Evolutionary conservation across 2,329 filamentous ascomycete genomes (phyloP), one percentile per base, ranked within the genome.

Genomic region (Talaromyces sp.): DNA sequence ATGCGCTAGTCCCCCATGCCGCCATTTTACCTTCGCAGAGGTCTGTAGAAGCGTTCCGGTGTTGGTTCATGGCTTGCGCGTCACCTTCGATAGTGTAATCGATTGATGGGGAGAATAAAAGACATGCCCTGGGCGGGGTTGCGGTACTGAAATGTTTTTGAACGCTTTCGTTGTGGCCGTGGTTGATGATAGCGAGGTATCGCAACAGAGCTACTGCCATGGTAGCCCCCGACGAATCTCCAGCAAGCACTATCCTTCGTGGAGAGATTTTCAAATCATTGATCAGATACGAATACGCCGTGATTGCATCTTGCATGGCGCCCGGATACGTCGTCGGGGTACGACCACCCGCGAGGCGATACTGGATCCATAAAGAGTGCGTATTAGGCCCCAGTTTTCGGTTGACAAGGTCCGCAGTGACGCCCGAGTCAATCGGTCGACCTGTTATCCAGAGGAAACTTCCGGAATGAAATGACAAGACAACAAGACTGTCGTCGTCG

Each of bases 31-130:
- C 68, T 2, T 63, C 60, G 35, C 58, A 58, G 27, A 68, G 67
- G 25, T 70, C 68, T 15, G 68, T 69, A 8, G 45, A 47, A 11
- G 43, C 39, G 47, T 70, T 70, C 13, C 66, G 66, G 6, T 45
- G 33, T 11, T 25, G 5, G 17, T 9, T 50, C 11, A 43, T 64
- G 27, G 41, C 54, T 62, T 15, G 64, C 47, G 63, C 61, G 62
- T 64, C 57, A 11, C 57, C 54, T 56, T 65, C 60, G 19, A 56
- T 27, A 50, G 49, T 60, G 50, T 52, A 64, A 3, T 64, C 61
- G 54, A 59, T n/a, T 15, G 63, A 71, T 4, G 68, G 68, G 0
- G 69, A 71, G 49, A 70, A 70, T 2, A 62, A 22, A 10, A 69
- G 50, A 39, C 69, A 68, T 33, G 62, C 59, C 43, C 67, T 62